Conservation (phyloP, 495 filamentous ascomycete genomes). For the Penicillium parvum region DNA sequence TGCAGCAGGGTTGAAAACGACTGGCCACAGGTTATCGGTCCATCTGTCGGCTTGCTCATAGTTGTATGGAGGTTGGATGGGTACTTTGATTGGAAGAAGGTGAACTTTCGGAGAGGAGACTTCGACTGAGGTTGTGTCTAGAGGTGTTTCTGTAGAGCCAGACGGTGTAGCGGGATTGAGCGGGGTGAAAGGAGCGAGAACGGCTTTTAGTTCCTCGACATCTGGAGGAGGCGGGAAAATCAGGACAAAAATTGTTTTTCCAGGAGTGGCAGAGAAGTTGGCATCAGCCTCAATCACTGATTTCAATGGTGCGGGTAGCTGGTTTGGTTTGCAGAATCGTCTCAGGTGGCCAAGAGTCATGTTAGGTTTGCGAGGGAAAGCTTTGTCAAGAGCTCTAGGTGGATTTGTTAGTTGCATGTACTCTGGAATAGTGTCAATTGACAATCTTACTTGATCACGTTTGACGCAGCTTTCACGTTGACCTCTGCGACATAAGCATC, state of each 20-base stretch:
- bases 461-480: constrained; percentile 41
- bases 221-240: constrained; percentile 36
- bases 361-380: constrained; percentile 52
- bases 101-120: constrained; percentile 24
- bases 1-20: constrained; percentile 78
- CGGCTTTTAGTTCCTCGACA: constrained; percentile 18
- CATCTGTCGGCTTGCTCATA: constrained; percentile 69
- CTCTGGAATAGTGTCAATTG: background rate
- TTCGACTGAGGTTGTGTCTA: constrained; percentile 3
- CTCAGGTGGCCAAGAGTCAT: constrained; percentile 73
- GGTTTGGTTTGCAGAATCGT: constrained; percentile 68
- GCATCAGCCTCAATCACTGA: constrained; percentile 22
- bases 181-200: constrained; percentile 36
- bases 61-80: constrained; percentile 70
- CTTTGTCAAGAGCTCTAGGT: constrained; percentile 37
- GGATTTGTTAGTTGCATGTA: background rate
- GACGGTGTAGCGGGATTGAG: background rate
- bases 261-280: background rate
- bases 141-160: constrained; percentile 25
- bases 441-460: constrained; percentile 42
- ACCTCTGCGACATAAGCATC: constrained; percentile 44
- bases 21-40: constrained; percentile 79
- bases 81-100: constrained; percentile 57
- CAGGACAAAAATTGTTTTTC: constrained; percentile 36
- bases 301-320: constrained; percentile 53